A percentile compares a stretch with the other conserved stretches of the same genome.
Conservation (phyloP, 768 basidiomycete genomes). For the Lentinula aciculospora region DNA sequence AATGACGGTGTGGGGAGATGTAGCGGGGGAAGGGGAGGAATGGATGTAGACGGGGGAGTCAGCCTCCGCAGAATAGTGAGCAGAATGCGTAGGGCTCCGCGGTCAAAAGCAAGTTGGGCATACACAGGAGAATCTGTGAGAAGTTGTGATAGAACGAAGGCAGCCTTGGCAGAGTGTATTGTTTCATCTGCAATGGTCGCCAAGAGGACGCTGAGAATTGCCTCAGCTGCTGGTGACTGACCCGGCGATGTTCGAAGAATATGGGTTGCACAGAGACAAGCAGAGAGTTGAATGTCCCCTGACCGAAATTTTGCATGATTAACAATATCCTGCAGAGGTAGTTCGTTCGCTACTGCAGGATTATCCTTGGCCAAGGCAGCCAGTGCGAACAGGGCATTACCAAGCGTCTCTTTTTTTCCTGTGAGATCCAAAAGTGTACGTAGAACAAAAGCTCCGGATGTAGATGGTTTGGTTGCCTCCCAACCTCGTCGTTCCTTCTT, state of each 20-base stretch:
- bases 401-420: conserved; percentile 43
- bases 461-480: neutral
- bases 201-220: conserved; percentile 67
- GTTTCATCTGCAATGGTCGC: conserved; percentile 26
- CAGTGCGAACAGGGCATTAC: conserved; percentile 58
- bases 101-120: conserved; percentile 63
- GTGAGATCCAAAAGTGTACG: conserved; percentile 39
- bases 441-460: conserved; percentile 52
- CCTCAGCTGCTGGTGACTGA: conserved; percentile 11
- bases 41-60: conserved; percentile 40
- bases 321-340: conserved; percentile 37
- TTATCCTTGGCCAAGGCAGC: conserved; percentile 67
- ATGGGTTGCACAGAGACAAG: conserved; percentile 65
- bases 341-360: conserved; percentile 38
- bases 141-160: conserved; percentile 69
- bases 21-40: conserved; percentile 42
- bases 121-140: conserved; percentile 66
- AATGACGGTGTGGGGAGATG: neutral
- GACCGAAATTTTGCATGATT: conserved; percentile 52
- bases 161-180: conserved; percentile 51
- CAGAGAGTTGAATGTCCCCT: conserved; percentile 61
- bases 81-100: neutral
- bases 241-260: conserved; percentile 48
- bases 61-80: conserved; percentile 28
- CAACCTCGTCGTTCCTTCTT: conserved; percentile 3